Evolutionary conservation across 192 early-diverging fungal genomes (phyloP), one percentile per base, ranked within the genome.

Genomic region (Polychytrium aggregatum): DNA sequence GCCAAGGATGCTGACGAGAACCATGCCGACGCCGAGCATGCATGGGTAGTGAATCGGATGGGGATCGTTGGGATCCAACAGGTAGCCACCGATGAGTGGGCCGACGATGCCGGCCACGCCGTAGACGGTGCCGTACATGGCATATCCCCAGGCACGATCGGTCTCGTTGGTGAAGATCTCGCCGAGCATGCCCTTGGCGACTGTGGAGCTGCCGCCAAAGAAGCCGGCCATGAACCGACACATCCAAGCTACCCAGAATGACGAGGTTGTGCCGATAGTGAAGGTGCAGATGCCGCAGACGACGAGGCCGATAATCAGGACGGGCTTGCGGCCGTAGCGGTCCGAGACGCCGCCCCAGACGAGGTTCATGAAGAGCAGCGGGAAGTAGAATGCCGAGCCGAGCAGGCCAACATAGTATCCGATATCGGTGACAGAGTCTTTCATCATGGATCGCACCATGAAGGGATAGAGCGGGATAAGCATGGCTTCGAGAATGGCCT

Each of bases 101-200:
- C 69, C 69, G 24, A 71, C 16, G 20, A 71, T 71, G 24, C 64
- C 69, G 1, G 55, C 22, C 21, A 60, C 28, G 33, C 65, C 71
- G 52, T 70, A 70, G n/a, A 68, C 40, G 20, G 38, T 35, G 10
- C 67, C 67, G 41, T 70, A 74, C 38, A 61, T 60, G 2, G 72
- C 62, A 53, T 60, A 70, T 24, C 55, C 72, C 62, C 62, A 70
- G 13, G 59, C 49, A 18, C 64, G 31, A 9, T 50, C 52, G 16
- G 9, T 37, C 11, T 62, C 58, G 29, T 63, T 59, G 5, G 4
- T 1, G 33, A 48, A 48, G n/a, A 74, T 37, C 22, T 70, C 64
- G 7, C 72, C 72, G 29, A 70, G 27, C 18, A 48, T 57, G 22
- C 68, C 73, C 52, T 76, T 76, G 2, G 58, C 61, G 14, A 76